Base-by-base conservation (phyloP, 2,329 filamentous ascomycete genomes). In the Didymella sp. region DNA sequence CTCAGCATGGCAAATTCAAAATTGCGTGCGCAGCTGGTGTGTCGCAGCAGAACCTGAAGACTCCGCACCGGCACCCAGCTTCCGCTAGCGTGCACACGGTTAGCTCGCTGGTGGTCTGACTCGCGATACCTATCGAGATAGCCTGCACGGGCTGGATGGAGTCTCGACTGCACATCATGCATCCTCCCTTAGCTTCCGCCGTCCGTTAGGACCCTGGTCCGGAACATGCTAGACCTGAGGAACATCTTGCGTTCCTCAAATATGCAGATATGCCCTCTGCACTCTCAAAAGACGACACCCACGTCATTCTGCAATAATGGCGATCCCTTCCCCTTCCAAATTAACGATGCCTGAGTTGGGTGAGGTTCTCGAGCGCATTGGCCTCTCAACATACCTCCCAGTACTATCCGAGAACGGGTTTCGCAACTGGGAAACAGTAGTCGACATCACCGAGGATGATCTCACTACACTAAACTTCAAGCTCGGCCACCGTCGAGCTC, bases 401-500 rank as follows among this genome's bases (percentile, higher is more conserved):
- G 51, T 60, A 6, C 67, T 78, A 1, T 33, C 58, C 12, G 66
- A 73, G 2, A 76, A 78, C 57, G 75, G 76, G 13, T 78, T 77
- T 46, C 63, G 69, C 49, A 69, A 42, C 40, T 77, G 76, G 76
- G 70, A 75, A 24, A 73, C 68, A 0, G 69, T 77, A n/a, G 64
- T 75, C 38, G 74, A 77, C 54, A 77, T 78, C 31, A 77, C 75
- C 21, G 76, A 78, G 43, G 71, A 76, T 15, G 75, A 78, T 50
- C 58, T 78, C 35, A 70, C 67, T 2, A 33, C 68, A 7, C 61
- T 78, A 25, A 64, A 70, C 40, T 76, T 78, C 68, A 77, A 78
- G 59, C 67, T 77, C 4, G 76, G 76, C 47, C 76, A 77, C 54
- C 71, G 76, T 7, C 69, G 76, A 37, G 59, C 67, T 13, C 60